Base-by-base conservation (phyloP, 768 basidiomycete genomes). In the Tricholoma terreum region DNA sequence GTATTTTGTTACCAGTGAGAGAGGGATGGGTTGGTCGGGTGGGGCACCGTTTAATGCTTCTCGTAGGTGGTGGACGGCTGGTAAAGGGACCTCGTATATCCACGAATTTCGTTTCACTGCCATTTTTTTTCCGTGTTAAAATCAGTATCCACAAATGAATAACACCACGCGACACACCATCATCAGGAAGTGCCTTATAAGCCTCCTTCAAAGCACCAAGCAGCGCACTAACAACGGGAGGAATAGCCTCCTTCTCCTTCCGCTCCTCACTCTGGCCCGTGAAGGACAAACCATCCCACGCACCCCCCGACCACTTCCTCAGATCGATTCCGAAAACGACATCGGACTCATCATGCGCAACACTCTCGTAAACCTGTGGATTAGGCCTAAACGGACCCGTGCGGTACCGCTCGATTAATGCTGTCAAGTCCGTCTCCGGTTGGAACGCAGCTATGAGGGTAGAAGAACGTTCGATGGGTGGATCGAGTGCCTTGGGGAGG, bases 61-160 rank as follows among this genome's bases (percentile, higher is more conserved):
- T 56, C 95, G 86, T 30, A 98, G 84, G 57, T 89, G 88, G 64
- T 98, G 95, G 14, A 90, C 82, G 22, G 85, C 84, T 1, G 84
- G 77, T 6, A 98, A 80, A 1, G 94, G 94, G 3, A 92, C 90
- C 64, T 98, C 93, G 71, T 97, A 98, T 54, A 98, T 91, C 95
- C 95, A 98, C 3, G 87, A 76, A 75, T 89, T 93, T 57, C 95
- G 85, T 67, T 84, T 89, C 69, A 95, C 94, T 86, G 67, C 6
- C 36, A 11, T 52, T 4, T 34, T 1, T 5, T 54, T 22, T 17
- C 45, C 6, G 52, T 35, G 56, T 46, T 52, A 8, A 49, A 33
- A 15, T 31, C 17, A 24, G 8, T 5, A 9, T 46, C 6, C 12
- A 8, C n/a, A n/a, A 38, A 48, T 35, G n/a, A 38, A 2, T 27